These are phyloP conservation scores for Cavenderia fasciculata DNA, from an alignment of 78 protist genomes.

Conservation along the genomic window DNA sequence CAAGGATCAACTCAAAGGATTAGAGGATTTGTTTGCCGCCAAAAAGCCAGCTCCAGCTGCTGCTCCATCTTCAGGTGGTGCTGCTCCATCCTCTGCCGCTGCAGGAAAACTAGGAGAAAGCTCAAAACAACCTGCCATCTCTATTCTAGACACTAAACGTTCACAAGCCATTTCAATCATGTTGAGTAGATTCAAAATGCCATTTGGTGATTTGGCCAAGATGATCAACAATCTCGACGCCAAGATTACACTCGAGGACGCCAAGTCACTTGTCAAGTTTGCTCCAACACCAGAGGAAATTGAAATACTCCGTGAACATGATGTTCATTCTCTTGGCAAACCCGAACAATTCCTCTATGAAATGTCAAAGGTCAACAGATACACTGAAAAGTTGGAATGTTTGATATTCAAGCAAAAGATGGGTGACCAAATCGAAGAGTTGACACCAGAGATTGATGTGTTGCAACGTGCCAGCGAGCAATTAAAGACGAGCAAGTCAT, in stretches of 20 bases:
- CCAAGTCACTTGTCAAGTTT: slow-evolving; percentile 60
- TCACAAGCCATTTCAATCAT: slow-evolving; percentile 72
- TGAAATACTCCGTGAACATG: slow-evolving; percentile 54
- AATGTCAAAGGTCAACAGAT: slow-evolving; percentile 30
- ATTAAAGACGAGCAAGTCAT: slow-evolving; percentile 3
- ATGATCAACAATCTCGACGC: slow-evolving; percentile 37
- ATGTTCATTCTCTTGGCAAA: slow-evolving; percentile 10
- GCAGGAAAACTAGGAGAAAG: background rate
- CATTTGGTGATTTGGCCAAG: slow-evolving; percentile 30
- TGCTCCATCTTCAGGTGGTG: background rate
- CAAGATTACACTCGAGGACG: slow-evolving; percentile 46
- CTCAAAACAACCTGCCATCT: slow-evolving; percentile 18
- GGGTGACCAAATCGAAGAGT: slow-evolving; percentile 44
- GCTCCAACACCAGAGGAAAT: slow-evolving; percentile 66
- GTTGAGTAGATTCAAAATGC: slow-evolving; percentile 70
- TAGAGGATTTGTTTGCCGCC: slow-evolving; percentile 58
- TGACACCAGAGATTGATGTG: slow-evolving; percentile 39
- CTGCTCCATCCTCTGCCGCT: background rate
- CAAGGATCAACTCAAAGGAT: slow-evolving; percentile 24
- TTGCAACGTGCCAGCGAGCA: slow-evolving; percentile 10
- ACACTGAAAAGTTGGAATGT: slow-evolving; percentile 58
- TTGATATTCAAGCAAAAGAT: slow-evolving; percentile 65
- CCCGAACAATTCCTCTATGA: slow-evolving; percentile 77
- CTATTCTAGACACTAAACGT: slow-evolving; percentile 42
- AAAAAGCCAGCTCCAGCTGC: slow-evolving; percentile 42